Percentiles rank a stretch among this genome's conserved stretches.
Evolutionary conservation across 2,329 filamentous ascomycete species (phyloP).

Genomic region (Colletotrichum tanaceti): DNA sequence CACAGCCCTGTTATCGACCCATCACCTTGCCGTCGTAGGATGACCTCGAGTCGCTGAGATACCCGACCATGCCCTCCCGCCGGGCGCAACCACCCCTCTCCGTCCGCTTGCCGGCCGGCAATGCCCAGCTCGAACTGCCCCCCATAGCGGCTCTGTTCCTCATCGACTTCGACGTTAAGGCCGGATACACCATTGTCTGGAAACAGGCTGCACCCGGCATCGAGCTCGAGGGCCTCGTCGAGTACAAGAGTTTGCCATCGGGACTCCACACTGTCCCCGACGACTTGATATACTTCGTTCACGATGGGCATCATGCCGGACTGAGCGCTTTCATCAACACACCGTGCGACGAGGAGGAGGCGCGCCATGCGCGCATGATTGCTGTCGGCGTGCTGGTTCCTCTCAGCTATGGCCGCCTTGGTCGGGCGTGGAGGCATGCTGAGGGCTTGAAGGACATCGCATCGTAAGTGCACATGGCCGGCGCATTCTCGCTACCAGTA

Average conservation of each 20-base stretch:
- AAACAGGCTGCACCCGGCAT: constrained; percentile 77
- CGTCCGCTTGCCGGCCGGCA: constrained; percentile 49
- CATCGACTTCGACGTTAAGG: constrained; percentile 92
- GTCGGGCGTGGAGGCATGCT: constrained; percentile 90
- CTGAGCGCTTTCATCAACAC: constrained; percentile 92
- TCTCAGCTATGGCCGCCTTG: constrained; percentile 84
- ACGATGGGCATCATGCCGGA: constrained; percentile 81
- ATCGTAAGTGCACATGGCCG: constrained; percentile 59
- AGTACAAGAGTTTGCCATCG: constrained; percentile 96
- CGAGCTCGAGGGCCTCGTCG: constrained; percentile 85
- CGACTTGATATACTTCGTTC: constrained; percentile 94
- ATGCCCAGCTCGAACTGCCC: constrained; percentile 60
- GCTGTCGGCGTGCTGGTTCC: constrained; percentile 91
- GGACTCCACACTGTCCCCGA: constrained; percentile 89
- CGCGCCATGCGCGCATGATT: constrained; percentile 91
- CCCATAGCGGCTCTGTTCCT: constrained; percentile 84
- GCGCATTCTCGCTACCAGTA: constrained; percentile 41
- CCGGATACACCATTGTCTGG: constrained; percentile 92
- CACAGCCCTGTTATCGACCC: constrained; percentile 12
- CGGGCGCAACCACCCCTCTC: constrained; percentile 55
- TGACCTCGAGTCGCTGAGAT: constrained; percentile 31
- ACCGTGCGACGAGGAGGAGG: constrained; percentile 78
- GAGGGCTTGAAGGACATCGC: constrained; percentile 80
- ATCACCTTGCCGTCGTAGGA: constrained; percentile 17
- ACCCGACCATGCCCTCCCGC: constrained; percentile 48